Conservation (phyloP, 192 early-diverging fungal genomes). For the Backusella tuberculispora region DNA sequence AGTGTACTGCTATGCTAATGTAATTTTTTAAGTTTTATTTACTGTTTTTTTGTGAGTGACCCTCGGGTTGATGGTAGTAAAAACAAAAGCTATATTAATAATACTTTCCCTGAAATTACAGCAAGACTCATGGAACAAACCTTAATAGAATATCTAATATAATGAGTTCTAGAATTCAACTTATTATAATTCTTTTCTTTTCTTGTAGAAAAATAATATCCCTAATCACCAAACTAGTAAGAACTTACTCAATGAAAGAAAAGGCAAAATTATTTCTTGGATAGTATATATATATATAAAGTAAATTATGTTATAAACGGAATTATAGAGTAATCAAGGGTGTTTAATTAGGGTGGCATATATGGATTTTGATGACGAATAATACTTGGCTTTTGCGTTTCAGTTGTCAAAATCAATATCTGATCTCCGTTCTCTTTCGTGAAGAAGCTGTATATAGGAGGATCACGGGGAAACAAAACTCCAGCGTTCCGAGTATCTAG, state of each 20-base stretch:
- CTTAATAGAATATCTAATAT: background rate
- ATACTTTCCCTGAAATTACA: background rate
- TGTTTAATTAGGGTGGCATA: background rate
- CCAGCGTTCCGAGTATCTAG: background rate
- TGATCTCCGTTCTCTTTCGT: background rate
- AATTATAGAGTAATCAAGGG: background rate
- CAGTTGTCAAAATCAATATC: background rate
- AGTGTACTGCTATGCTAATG: too few species aligned
- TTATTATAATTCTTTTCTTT: background rate
- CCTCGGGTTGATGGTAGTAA: background rate
- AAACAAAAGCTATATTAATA: background rate
- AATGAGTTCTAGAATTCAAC: background rate
- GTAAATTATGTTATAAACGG: too few species aligned
- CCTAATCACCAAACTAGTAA: background rate
- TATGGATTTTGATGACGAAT: background rate
- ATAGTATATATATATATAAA: background rate
- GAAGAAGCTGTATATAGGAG: background rate
- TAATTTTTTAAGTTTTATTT: background rate
- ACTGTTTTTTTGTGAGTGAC: background rate
- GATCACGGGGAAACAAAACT: background rate
- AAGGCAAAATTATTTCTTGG: background rate
- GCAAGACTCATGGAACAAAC: background rate
- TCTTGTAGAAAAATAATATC: background rate
- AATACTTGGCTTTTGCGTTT: background rate
- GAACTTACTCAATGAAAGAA: background rate